Conservation (phyloP, 352 stramenopile species). For the Pythium dissotocum region DNA sequence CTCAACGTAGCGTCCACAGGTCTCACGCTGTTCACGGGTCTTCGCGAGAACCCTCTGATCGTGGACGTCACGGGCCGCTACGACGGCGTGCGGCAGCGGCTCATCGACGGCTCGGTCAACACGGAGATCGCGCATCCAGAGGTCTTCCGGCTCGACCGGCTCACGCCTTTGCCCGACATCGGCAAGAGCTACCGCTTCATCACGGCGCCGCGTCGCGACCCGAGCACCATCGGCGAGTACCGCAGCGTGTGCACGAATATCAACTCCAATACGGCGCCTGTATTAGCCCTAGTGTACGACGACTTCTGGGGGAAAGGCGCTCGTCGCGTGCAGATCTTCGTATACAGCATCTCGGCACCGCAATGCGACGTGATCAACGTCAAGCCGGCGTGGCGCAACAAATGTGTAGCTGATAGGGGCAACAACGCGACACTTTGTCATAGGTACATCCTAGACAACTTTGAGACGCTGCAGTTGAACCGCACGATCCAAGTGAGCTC, state of each 20-base stretch:
- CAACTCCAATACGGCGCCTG: conserved; percentile 31
- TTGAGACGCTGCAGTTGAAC: conserved; percentile 33
- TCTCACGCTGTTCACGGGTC: conserved; percentile 25
- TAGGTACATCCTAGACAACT: conserved; percentile 48
- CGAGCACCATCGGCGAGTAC: conserved; percentile 27
- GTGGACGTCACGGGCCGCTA: conserved; percentile 20
- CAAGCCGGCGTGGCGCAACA: conserved; percentile 10
- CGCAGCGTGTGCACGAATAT: conserved; percentile 32
- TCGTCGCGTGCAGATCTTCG: conserved; percentile 27
- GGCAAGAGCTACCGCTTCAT: conserved; percentile 23
- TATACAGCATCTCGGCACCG: conserved; percentile 39
- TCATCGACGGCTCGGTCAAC: conserved; percentile 28
- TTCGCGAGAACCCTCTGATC: conserved; percentile 21
- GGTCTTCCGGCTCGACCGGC: not conserved
- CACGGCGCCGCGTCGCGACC: conserved; percentile 25
- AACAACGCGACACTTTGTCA: conserved; percentile 40
- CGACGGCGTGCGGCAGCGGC: conserved; percentile 18
- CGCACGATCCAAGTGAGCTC: conserved; percentile 37
- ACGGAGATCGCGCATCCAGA: conserved; percentile 20
- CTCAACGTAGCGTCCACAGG: conserved; percentile 20
- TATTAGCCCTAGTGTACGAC: conserved; percentile 28
- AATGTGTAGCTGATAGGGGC: conserved; percentile 32
- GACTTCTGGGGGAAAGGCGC: conserved; percentile 35
- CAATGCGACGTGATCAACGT: conserved; percentile 38
- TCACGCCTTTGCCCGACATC: conserved; percentile 33